Base-by-base conservation (phyloP, 1,284 basidiomycete genomes). In the Ceratobasidium theobromae region DNA sequence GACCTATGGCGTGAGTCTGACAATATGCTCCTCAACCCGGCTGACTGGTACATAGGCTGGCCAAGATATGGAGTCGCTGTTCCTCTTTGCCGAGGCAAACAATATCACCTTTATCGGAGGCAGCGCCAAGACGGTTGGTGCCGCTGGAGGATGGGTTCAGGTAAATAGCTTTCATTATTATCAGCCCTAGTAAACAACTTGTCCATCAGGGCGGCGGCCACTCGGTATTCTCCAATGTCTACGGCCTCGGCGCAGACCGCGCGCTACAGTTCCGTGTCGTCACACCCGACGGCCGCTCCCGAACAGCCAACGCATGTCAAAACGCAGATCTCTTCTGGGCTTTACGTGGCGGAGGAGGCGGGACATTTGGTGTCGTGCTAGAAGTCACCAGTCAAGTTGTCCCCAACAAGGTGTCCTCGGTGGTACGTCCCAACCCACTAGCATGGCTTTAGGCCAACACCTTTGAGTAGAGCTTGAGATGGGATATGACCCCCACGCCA, bases 181-280 rank as follows among this genome's bases (percentile, higher is more conserved):
- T 45, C 18, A 9, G 9, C 43, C 6, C 5, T n/a, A 6, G 9
- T 21, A 9, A 8, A 6, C 8, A 14, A 9, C 9, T 45, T 45
- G 6, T 11, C 18, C 6, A 76, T 0, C 76, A 85, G 0, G 83
- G 83, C 0, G 66, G 66, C 1, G 66, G 66, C 4, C 49, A 53
- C 8, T 21, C 21, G 3, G 28, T 58, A 11, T 32, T 67, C 40
- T 32, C 66, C 32, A 57, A 58, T 23, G 64, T 46, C n/a, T 53
- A 54, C 27, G 66, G 66, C 16, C 58, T 67, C 9, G 66, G 66
- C 18, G 43, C 58, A 18, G 66, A 67, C 45, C 45, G 57, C 11
- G 55, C 64, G 1, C 55, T 62, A 5, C 54, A 67, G 18, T 52
- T 67, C 46, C n/a, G 27, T 1, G 48, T 67, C 40, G 66, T 67